Conservation (phyloP, 2,329 filamentous ascomycete species). For the Gremmenia infestans region DNA sequence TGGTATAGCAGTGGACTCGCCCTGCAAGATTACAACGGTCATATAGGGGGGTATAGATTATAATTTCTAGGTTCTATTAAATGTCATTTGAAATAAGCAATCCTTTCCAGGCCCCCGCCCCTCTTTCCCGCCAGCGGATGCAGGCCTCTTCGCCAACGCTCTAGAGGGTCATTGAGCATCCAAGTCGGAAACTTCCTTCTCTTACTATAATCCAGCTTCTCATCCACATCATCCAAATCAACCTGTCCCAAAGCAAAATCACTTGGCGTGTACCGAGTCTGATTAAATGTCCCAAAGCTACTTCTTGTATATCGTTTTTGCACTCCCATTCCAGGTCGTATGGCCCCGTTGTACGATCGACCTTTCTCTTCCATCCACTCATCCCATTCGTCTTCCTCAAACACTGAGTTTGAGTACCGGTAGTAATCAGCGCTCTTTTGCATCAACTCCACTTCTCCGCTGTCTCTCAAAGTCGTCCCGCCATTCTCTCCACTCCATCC, state of each 20-base stretch:
- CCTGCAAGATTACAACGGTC: no score
- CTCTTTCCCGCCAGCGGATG: background rate
- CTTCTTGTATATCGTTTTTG: background rate
- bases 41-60: no score
- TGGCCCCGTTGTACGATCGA: background rate
- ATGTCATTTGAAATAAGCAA: background rate
- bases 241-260: background rate
- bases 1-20: no score
- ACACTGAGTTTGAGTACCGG: background rate
- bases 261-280: background rate
- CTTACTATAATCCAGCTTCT: background rate
- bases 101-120: background rate
- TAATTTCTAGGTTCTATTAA: no score
- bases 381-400: background rate
- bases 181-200: background rate
- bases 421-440: background rate
- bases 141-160: background rate
- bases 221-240: background rate
- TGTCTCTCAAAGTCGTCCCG: background rate
- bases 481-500: background rate
- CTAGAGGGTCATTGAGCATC: background rate
- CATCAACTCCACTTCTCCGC: background rate
- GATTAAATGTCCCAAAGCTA: background rate
- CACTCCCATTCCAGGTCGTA: background rate
- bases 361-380: background rate